A percentile compares a stretch with the other conserved stretches of the same genome.
Conservation (phyloP, 306 rosid species). For the Albizia julibrissin region DNA sequence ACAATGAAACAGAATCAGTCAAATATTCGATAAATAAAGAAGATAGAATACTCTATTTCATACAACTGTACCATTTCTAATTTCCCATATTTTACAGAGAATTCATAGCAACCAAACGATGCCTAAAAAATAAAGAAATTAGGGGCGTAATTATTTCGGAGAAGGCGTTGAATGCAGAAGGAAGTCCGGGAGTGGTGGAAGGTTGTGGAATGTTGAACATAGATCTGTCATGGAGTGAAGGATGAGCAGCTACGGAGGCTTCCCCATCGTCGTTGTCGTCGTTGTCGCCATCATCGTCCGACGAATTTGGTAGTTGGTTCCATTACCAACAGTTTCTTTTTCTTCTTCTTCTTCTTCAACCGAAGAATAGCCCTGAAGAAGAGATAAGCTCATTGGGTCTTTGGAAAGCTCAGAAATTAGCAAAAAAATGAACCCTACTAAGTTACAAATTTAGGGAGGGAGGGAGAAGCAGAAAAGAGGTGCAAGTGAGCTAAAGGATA, state of each 20-base stretch:
- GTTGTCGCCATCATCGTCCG: constrained; percentile 19
- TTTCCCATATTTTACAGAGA: neutral
- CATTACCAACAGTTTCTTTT: constrained; percentile 37
- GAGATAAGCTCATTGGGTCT: constrained; percentile 72
- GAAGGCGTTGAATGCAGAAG: constrained; percentile 89
- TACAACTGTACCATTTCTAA: neutral
- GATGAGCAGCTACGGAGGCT: constrained; percentile 37
- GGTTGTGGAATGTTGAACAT: constrained; percentile 65
- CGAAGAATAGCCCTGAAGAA: constrained; percentile 87
- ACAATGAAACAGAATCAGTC: constrained; percentile 2
- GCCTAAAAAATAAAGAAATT: neutral
- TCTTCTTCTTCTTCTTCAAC: constrained; percentile 77
- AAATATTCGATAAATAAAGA: constrained; percentile 10
- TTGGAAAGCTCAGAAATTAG: no score
- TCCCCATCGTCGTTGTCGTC: neutral
- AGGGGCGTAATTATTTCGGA: constrained; percentile 59
- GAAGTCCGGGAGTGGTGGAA: constrained; percentile 60
- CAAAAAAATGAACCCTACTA: constrained; percentile 10
- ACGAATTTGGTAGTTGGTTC: constrained; percentile 32
- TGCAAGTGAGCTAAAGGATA: no score
- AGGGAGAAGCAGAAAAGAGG: no score
- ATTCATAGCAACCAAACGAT: neutral
- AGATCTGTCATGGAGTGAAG: constrained; percentile 61
- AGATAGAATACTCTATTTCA: neutral
- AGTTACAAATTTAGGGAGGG: no score